Base-by-base conservation (phyloP, 2,329 filamentous ascomycete genomes). In the Lachnellula hyalina region DNA sequence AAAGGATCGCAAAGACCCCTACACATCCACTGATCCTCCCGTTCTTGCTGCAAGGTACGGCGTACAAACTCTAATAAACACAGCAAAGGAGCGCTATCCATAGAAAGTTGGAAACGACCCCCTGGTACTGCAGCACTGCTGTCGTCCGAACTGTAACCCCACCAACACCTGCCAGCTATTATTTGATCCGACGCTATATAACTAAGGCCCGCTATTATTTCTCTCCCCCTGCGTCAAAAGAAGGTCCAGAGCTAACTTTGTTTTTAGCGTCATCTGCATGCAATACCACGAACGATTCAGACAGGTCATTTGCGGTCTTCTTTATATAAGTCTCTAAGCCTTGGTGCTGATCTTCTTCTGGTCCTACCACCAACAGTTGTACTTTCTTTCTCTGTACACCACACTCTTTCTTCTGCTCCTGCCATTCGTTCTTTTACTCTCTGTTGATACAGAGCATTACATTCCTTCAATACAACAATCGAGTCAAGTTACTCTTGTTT, bases 371-470 rank as follows among this genome's bases (percentile, higher is more conserved):
- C 52, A 58, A 45, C 41, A 47, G 49, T 52, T 46, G 23, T 35
- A 35, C 25, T 38, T 54, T 45, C 45, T 52, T 49, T 45, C 49
- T 36, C 50, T 53, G 51, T 57, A 50, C 55, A 41, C 49, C 55
- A 63, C 64, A 58, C 53, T 64, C 63, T 40, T 64, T 64, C 47
- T 50, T 52, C 49, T 58, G 44, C 50, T 47, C 49, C 44, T 56
- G 40, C 48, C 51, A 28, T 59, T 60, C 57, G 50, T 65, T 61
- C 58, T 15, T 55, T 58, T 49, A 11, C 49, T 2, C 55, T 65
- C 63, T 66, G 62, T 66, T 65, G 61, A 66, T 63, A 64, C 63
- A 63, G 60, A 63, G 53, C 45, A 21, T 54, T 61, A 50, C 60
- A 61, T 62, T 65, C 62, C 55, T 64, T 65, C 47, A 25, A 55